A percentile compares a stretch with the other conserved stretches of the same genome.
phyloP scores from a whole-genome alignment of 106 monocot species.

The Dioscorea zingiberensis region DNA sequence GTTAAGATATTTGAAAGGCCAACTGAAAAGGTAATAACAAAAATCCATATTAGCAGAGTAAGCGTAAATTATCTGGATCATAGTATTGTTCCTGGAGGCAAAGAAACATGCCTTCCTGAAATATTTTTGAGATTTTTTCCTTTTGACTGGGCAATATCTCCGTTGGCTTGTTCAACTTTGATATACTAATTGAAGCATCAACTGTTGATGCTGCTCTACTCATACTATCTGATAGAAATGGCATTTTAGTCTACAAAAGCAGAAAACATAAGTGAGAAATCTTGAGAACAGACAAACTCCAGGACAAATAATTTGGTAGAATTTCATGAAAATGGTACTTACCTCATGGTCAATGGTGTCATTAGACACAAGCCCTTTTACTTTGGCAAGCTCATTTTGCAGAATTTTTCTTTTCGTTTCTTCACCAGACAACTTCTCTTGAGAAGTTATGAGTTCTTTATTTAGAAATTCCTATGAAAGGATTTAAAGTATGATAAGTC shows the following conservation, averaged over 20 bases:
- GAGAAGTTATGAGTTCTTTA: constrained; percentile 36
- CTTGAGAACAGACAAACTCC: background rate
- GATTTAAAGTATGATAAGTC: background rate
- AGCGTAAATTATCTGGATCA: no score
- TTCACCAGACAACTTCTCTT: constrained; percentile 46
- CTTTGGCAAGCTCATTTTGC: constrained; percentile 49
- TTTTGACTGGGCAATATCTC: constrained; percentile 39
- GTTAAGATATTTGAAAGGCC: constrained; percentile 49
- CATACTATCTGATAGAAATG: constrained; percentile 5
- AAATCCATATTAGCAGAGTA: background rate
- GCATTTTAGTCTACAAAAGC: constrained; percentile 19
- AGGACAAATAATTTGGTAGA: background rate
- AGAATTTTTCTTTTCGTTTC: constrained; percentile 40
- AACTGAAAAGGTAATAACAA: constrained; percentile 36
- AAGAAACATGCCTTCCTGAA: constrained; percentile 54
- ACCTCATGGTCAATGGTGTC: constrained; percentile 37
- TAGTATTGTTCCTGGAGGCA: no score
- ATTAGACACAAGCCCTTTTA: constrained; percentile 25
- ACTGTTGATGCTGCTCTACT: constrained; percentile 21
- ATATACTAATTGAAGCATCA: constrained; percentile 7
- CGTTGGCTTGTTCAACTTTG: constrained; percentile 36
- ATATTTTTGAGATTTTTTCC: constrained; percentile 50
- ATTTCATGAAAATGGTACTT: background rate
- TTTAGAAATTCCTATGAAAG: constrained; percentile 40
- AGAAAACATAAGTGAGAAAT: background rate